These are phyloP conservation scores for Triticum timopheevii DNA, from an alignment of 176 grass and related monocot species.

Conservation along the genomic window DNA sequence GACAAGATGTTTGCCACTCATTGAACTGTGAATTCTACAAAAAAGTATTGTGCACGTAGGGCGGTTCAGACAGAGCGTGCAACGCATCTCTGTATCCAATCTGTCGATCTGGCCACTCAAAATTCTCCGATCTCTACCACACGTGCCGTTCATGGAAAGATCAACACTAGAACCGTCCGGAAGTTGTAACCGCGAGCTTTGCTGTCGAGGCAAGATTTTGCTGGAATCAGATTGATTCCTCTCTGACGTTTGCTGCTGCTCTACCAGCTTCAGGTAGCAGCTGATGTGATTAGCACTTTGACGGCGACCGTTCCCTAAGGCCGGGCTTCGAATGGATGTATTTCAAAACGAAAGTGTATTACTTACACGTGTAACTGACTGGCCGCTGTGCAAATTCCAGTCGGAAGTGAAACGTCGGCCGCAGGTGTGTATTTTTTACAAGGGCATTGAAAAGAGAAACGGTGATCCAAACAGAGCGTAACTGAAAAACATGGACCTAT, in stretches of 20 bases:
- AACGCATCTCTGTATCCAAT: not conserved
- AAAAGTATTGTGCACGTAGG: not conserved
- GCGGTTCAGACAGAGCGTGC: not conserved
- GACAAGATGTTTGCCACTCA: slow-evolving; percentile 14
- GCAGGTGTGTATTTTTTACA: no score
- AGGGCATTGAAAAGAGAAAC: no score
- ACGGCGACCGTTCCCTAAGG: not conserved
- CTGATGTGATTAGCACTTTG: not conserved
- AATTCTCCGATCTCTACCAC: not conserved
- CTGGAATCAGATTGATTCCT: not conserved
- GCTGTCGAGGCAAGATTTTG: not conserved
- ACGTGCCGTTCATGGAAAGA: not conserved
- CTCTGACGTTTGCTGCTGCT: not conserved
- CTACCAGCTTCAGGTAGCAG: not conserved
- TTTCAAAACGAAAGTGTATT: no score
- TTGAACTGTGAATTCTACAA: not conserved
- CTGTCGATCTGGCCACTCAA: not conserved
- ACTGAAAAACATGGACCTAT: not conserved
- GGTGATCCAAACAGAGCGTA: not conserved
- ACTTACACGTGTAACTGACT: no score
- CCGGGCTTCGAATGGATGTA: no score
- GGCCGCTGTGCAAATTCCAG: no score
- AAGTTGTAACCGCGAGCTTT: not conserved
- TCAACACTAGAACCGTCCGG: not conserved
- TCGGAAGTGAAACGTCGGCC: no score